Conservation (phyloP, 257 asterid species). For the Mentha longifolia region DNA sequence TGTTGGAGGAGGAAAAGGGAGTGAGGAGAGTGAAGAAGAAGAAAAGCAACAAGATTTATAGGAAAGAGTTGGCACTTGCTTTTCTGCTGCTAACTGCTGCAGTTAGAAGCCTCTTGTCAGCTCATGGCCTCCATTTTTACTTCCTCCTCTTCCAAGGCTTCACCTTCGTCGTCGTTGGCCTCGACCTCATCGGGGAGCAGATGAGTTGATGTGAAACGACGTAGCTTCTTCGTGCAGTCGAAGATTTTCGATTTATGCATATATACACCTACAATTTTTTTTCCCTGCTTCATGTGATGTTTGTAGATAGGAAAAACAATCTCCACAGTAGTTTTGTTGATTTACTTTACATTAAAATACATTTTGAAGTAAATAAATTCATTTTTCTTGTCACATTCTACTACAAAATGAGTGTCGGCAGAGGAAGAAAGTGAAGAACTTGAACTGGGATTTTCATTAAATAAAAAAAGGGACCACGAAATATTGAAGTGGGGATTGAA, state of each 20-base stretch:
- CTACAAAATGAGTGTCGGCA: constrained; percentile 55
- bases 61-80: constrained; percentile 74
- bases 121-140: constrained; percentile 80
- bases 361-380: constrained; percentile 28
- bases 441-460: not conserved
- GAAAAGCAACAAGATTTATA: constrained; percentile 67
- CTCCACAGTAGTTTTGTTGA: constrained; percentile 33
- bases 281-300: constrained; percentile 20
- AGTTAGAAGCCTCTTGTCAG: constrained; percentile 65
- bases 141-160: constrained; percentile 81
- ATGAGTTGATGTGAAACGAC: constrained; percentile 32
- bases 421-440: constrained; percentile 20
- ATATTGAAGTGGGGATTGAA: not conserved
- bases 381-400: constrained; percentile 19
- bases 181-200: constrained; percentile 76
- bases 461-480: constrained; percentile 37
- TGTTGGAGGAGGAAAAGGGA: constrained; percentile 43
- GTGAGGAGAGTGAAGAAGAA: constrained; percentile 46
- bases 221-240: not conserved
- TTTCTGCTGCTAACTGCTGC: constrained; percentile 68
- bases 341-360: constrained; percentile 30
- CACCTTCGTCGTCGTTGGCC: constrained; percentile 70
- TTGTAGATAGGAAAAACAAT: constrained; percentile 39
- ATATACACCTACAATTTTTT: not conserved
- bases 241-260: not conserved